Percentiles rank a stretch among this genome's conserved stretches.
These are phyloP conservation scores for Epichloe elymi DNA, from an alignment of 2,329 filamentous ascomycete genomes.

Conservation along the genomic window DNA sequence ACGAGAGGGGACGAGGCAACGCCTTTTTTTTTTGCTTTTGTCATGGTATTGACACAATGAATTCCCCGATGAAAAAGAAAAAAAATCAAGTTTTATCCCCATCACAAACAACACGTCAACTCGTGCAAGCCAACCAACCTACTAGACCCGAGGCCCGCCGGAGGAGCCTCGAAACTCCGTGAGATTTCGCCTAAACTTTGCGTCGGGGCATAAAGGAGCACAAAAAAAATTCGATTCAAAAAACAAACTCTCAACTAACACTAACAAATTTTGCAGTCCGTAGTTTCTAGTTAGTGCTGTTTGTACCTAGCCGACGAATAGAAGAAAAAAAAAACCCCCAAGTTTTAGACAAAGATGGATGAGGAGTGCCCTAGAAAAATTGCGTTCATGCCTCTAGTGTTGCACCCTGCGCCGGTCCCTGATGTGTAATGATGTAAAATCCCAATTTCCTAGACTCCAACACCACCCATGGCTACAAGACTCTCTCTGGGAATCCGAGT, in stretches of 20 bases:
- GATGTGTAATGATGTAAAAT: not conserved
- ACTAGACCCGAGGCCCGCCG: no score
- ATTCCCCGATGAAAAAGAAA: no score
- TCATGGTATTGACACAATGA: not conserved
- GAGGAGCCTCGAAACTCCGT: no score
- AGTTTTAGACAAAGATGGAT: not conserved
- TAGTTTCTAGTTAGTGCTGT: not conserved
- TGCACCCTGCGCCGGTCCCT: not conserved
- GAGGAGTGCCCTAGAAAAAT: not conserved
- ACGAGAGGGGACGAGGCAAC: not conserved
- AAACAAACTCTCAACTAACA: no score
- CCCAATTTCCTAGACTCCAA: not conserved
- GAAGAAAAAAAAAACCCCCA: not conserved
- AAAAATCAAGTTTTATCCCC: no score
- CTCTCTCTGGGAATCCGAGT: no score
- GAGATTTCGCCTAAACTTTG: no score
- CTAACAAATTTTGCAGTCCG: no score
- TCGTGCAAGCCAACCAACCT: no score
- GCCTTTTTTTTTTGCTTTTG: not conserved
- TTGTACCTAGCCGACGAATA: not conserved
- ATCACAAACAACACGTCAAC: no score
- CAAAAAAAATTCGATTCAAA: no score
- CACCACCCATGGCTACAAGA: not conserved
- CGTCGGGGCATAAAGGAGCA: no score
- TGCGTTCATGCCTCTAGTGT: not conserved